Evolutionary conservation across 2,329 filamentous ascomycete genomes (phyloP).

Genomic region (Pyricularia pennisetigena): DNA sequence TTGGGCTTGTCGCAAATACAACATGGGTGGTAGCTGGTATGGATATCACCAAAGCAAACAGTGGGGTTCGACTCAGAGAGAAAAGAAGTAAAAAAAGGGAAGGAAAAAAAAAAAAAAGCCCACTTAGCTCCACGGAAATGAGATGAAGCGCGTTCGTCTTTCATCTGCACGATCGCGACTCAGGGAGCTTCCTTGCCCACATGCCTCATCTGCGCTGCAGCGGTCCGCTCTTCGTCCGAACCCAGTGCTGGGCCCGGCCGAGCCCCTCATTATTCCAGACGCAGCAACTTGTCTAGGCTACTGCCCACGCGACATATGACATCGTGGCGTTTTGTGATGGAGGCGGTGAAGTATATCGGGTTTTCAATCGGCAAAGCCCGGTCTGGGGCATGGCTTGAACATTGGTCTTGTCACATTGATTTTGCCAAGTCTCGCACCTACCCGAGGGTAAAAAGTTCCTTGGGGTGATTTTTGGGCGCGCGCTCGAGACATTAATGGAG

Average conservation of each 20-base stretch:
- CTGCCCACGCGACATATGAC: not conserved
- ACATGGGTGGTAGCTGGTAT: not conserved
- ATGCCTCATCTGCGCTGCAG: not conserved
- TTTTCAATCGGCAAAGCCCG: not conserved
- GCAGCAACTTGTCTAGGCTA: not conserved
- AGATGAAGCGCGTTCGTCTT: not conserved
- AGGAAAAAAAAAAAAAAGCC: too few species aligned
- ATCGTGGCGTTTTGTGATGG: not conserved
- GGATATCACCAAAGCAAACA: not conserved
- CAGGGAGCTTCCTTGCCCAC: not conserved
- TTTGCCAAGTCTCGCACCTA: not conserved
- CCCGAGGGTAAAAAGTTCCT: not conserved
- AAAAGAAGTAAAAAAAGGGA: too few species aligned
- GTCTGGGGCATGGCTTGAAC: too few species aligned
- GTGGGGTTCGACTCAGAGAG: not conserved
- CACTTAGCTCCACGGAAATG: not conserved
- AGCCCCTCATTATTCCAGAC: not conserved
- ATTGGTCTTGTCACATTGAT: not conserved
- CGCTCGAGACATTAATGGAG: not conserved
- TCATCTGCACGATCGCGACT: not conserved
- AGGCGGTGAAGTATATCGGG: not conserved
- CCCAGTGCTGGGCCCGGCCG: not conserved
- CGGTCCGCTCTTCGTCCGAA: not conserved
- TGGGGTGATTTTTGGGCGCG: not conserved
- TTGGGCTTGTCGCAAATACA: not conserved